Percentiles rank a stretch among this genome's conserved stretches.
Conservation (phyloP, 257 asterid species). For the Solanum lignicaule region DNA sequence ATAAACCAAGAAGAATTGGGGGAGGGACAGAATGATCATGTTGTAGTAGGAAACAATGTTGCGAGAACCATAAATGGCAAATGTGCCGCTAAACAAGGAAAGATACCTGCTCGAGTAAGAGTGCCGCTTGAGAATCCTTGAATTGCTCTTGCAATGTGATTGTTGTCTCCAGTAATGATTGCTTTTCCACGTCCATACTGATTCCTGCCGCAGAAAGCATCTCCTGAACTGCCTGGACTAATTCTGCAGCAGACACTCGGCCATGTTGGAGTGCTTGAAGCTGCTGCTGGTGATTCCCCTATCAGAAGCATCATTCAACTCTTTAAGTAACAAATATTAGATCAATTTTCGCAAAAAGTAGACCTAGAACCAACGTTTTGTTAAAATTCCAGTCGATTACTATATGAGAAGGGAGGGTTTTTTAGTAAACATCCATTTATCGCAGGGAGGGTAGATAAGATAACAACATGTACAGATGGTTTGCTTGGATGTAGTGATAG, state of each 20-base stretch:
- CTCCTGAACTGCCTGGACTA: constrained; percentile 92
- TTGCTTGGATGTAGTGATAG: neutral
- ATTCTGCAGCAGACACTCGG: constrained; percentile 76
- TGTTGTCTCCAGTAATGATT: constrained; percentile 55
- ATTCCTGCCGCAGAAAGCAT: constrained; percentile 95
- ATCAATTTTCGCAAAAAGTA: neutral
- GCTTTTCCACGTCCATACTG: constrained; percentile 70
- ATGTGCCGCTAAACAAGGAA: neutral
- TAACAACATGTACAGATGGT: neutral
- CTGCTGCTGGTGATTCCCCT: constrained; percentile 35
- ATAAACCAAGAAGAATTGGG: neutral
- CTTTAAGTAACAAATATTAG: neutral
- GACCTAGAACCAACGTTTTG: neutral
- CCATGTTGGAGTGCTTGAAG: constrained; percentile 70
- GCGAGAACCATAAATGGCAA: neutral
- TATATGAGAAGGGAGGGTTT: neutral
- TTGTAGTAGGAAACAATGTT: neutral
- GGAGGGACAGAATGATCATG: neutral
- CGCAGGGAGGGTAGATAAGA: neutral
- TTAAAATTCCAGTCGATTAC: neutral
- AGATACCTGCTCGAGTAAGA: constrained; percentile 83
- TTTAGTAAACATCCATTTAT: neutral
- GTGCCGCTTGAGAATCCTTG: constrained; percentile 81
- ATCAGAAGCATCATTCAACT: neutral
- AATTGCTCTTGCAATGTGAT: constrained; percentile 79